phyloP scores from a whole-genome alignment of 305 asterid genomes.

The Caryopteris hybrid region DNA sequence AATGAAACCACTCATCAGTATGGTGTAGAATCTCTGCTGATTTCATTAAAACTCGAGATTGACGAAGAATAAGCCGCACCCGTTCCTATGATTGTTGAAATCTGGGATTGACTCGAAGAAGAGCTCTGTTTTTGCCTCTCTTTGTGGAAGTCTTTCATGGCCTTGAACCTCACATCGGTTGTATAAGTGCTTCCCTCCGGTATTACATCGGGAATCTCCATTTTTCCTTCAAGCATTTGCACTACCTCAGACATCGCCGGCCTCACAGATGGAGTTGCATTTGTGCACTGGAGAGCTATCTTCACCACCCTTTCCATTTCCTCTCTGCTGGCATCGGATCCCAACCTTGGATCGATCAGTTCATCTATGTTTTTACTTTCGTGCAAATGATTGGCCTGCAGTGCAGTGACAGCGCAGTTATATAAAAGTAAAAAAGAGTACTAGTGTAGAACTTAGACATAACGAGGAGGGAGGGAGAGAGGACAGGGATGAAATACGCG shows the following conservation, averaged over 20 bases:
- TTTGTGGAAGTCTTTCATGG: conserved; percentile 64
- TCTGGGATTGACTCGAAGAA: conserved; percentile 27
- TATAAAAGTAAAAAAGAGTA: background rate
- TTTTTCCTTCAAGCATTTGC: conserved; percentile 73
- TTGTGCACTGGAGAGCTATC: conserved; percentile 74
- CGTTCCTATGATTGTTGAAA: conserved; percentile 33
- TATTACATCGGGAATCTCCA: conserved; percentile 41
- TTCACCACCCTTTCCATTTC: conserved; percentile 60
- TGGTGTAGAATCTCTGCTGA: conserved; percentile 17
- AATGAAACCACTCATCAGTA: background rate
- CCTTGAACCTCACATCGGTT: conserved; percentile 67
- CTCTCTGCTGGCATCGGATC: conserved; percentile 27
- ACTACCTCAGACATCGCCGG: conserved; percentile 86
- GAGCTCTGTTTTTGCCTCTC: conserved; percentile 43
- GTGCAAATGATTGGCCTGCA: conserved; percentile 75
- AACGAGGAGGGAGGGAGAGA: too few species aligned
- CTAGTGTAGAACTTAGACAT: too few species aligned
- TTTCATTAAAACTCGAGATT: conserved; percentile 26
- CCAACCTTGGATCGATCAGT: conserved; percentile 58
- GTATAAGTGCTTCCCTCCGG: conserved; percentile 44
- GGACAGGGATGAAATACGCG: background rate
- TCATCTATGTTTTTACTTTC: conserved; percentile 47
- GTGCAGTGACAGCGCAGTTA: background rate
- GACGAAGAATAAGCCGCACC: conserved; percentile 42
- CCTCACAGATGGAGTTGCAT: conserved; percentile 70